Evolutionary conservation across 2,329 filamentous ascomycete species (phyloP).

Genomic region (Elsinoe ampelina): DNA sequence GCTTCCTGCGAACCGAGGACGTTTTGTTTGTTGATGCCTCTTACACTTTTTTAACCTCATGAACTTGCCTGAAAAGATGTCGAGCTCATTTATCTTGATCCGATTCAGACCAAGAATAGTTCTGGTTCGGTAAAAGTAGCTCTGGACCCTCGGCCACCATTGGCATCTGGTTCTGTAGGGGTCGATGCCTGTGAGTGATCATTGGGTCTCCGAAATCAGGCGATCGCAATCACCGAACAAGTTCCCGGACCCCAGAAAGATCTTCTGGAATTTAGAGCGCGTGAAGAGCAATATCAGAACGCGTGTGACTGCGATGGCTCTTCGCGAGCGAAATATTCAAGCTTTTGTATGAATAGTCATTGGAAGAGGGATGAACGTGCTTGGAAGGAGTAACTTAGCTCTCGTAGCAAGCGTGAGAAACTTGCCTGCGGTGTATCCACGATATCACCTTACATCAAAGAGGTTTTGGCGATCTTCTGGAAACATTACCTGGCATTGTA

Average conservation of each 20-base stretch:
- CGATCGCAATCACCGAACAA: constrained; percentile 8
- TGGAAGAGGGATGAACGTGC: too few relatives aligned
- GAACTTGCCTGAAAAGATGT: background rate
- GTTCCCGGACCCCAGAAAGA: background rate
- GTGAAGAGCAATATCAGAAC: background rate
- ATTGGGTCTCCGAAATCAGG: background rate
- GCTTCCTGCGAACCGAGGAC: background rate
- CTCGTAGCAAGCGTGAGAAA: too few relatives aligned
- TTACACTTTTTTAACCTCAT: background rate
- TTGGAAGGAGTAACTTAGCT: too few relatives aligned
- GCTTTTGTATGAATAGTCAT: too few relatives aligned
- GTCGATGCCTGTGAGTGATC: constrained; percentile 1
- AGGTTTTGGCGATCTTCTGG: too few relatives aligned
- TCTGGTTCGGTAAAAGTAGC: background rate
- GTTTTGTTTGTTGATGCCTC: constrained; percentile 7
- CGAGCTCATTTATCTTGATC: background rate
- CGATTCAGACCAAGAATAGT: background rate
- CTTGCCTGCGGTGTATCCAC: too few relatives aligned
- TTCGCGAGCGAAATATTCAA: background rate
- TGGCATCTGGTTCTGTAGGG: background rate
- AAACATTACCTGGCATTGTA: too few relatives aligned
- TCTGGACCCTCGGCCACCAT: background rate
- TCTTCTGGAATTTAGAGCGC: background rate
- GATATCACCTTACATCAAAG: too few relatives aligned
- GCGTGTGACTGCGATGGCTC: background rate